Evolutionary conservation across 176 grass and related monocot species (phyloP), one percentile per base, ranked within the genome.

Genomic region (Oryza meridionalis): DNA sequence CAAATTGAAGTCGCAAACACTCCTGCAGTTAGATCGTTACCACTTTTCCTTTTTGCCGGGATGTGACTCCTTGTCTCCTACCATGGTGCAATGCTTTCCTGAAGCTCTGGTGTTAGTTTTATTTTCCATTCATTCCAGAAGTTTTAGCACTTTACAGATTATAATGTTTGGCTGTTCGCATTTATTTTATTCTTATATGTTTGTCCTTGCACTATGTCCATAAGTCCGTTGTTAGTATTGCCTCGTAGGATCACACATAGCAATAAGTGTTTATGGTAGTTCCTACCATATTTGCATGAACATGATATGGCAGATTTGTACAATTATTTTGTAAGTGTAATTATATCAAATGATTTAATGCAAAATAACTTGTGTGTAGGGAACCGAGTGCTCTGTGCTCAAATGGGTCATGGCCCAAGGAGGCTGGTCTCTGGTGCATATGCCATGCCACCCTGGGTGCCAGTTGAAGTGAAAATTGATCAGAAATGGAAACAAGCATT

Each of bases 331-430:
- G 21, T 42, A 70, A 59, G 14, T 68, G 19, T 31, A 42, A 70
- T 31, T 31, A 2, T 27, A 1, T 4, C 16, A 4, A 70, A 7
- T 69, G 11, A n/a, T 70, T 70, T 70, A 16, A 58, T 21, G 51
- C 78, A 53, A 9, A 62, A 10, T 24, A 62, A 24, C 66, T 80
- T 70, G 9, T 6, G 17, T 45, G 67, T 81, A 27, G 32, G 67
- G 53, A 70, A 58, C 25, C 2, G 0, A 24, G 13, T 70, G 22
- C 79, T 59, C 2, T 16, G 13, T 70, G 22, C 79, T 59, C 2
- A 81, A 70, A 81, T 81, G 79, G 79, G 79, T 33, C 47, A 81
- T 13, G 33, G 67, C 19, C 79, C 67, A 12, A 81, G 79, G 33
- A 81, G 49, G 67, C 26, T 81, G 33, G 46, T 81, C 29, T 7